Conservation (phyloP, 257 asterid genomes). For the Paraleonurus japonicus region DNA sequence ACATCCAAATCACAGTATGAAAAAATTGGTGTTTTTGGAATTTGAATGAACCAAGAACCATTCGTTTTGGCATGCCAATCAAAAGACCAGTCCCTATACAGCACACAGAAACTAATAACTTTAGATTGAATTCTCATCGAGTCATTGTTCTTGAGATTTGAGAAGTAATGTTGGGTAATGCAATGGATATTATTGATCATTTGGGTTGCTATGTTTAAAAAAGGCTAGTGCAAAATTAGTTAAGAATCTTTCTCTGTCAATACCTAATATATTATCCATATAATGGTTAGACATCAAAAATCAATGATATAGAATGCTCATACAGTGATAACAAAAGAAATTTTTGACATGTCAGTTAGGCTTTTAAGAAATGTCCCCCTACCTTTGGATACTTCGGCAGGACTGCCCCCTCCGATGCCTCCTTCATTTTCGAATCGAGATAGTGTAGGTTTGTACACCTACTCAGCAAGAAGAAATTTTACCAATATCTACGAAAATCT, state of each 20-base stretch:
- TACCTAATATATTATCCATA: slow-evolving; percentile 1
- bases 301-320: slow-evolving; percentile 4
- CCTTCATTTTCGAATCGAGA: slow-evolving; percentile 83
- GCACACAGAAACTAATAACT: slow-evolving; percentile 15
- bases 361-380: slow-evolving; percentile 15
- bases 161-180: not conserved
- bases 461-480: slow-evolving; percentile 20
- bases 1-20: not conserved
- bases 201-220: not conserved
- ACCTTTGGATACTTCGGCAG: slow-evolving; percentile 92
- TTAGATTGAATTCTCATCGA: not conserved
- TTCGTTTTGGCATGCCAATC: slow-evolving; percentile 8
- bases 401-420: slow-evolving; percentile 77
- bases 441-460: slow-evolving; percentile 85
- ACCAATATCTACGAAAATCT: slow-evolving; percentile 12
- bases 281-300: slow-evolving; percentile 11
- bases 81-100: not conserved
- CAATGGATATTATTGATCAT: not conserved
- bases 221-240: not conserved
- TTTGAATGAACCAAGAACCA: slow-evolving; percentile 1
- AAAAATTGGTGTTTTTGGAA: not conserved
- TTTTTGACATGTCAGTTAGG: not conserved
- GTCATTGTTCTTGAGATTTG: slow-evolving; percentile 18
- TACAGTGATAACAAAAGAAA: not conserved
- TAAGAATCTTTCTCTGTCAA: not conserved